Evolutionary conservation across 148 eudicot genomes (phyloP), one percentile per base, ranked within the genome.

Genomic region (Persicaria maculosa): DNA sequence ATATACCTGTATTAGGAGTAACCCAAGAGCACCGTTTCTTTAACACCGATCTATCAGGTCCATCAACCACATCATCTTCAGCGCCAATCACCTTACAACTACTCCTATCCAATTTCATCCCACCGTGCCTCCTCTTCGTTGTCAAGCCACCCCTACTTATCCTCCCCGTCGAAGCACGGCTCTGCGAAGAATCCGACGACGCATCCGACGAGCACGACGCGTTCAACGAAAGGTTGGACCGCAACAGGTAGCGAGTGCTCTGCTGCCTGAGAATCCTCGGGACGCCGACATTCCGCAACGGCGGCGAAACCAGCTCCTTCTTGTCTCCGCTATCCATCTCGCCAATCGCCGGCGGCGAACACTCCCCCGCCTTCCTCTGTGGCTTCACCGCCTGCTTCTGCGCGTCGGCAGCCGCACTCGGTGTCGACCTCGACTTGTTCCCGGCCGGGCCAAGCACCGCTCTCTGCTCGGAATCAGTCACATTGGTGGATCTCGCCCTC

Each of bases 191-290:
- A 80, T 94, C 98, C 2, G 96, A 72, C 5, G 98, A 94, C 0
- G 98, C 93, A 59, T 94, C 98, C 1, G 98, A 94, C 50, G 98
- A 94, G 59, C 96, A 94, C 45, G 98, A 93, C 0, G 95, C 98
- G 75, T 87, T 87, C 74, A 89, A 61, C 19, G 97, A 88, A 74
- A 83, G 86, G 76, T 86, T 93, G 15, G 86, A 81, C 77, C 85
- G 77, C 55, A 90, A 72, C 48, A 86, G 64, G 80, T 74, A 80
- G 2, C 68, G 76, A 10, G 76, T 85, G 46, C 87, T 85, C 68
- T 79, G 78, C 68, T 88, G 79, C 69, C 70, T 74, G 17, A 90
- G 46, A 77, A 83, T 81, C 72, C 92, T 77, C 2, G 92, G 86
- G 45, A 77, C 78, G 19, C 78, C 78, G 0, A 71, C 65, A 58